Percentiles rank a stretch among this genome's conserved stretches.
phyloP scores from a whole-genome alignment of 495 filamentous ascomycete genomes.

The Hypoxylon trugodes region DNA sequence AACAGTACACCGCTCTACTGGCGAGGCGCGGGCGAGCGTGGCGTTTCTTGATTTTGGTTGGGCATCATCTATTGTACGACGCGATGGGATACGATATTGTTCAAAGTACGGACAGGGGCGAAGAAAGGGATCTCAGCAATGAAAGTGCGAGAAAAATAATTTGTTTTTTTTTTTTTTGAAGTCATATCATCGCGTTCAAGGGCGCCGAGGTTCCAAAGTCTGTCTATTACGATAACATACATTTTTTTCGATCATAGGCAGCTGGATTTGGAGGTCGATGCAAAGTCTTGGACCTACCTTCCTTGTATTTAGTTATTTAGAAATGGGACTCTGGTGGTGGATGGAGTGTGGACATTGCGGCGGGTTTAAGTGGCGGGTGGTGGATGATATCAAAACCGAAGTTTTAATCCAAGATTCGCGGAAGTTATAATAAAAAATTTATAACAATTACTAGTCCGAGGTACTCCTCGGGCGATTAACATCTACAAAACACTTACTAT shows the following conservation, averaged over 20 bases:
- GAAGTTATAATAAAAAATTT: constrained; percentile 39
- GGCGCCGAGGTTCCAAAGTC: constrained; percentile 11
- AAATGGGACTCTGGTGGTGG: constrained; percentile 16
- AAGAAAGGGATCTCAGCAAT: constrained; percentile 40
- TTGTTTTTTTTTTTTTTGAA: constrained; percentile 8
- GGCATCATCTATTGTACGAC: constrained; percentile 40
- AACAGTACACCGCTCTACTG: constrained; percentile 12
- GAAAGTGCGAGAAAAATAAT: constrained; percentile 28
- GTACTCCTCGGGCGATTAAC: no score
- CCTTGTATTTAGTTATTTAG: constrained; percentile 34
- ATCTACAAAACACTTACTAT: no score
- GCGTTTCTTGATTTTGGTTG: constrained; percentile 39
- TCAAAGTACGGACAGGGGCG: constrained; percentile 29
- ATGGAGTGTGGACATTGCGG: constrained; percentile 7
- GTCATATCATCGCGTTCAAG: not conserved
- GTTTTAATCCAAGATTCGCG: constrained; percentile 10
- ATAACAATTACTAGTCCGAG: constrained; percentile 18
- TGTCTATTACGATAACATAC: constrained; percentile 19
- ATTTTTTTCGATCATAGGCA: constrained; percentile 8
- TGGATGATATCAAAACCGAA: constrained; percentile 34
- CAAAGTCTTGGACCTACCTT: not conserved
- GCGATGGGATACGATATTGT: constrained; percentile 40
- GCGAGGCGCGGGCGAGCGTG: constrained; percentile 35
- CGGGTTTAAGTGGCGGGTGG: constrained; percentile 10
- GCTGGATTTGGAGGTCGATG: not conserved